These are phyloP conservation scores for Talaromyces sp. DNA, from an alignment of 2,329 filamentous ascomycete genomes.

Conservation along the genomic window DNA sequence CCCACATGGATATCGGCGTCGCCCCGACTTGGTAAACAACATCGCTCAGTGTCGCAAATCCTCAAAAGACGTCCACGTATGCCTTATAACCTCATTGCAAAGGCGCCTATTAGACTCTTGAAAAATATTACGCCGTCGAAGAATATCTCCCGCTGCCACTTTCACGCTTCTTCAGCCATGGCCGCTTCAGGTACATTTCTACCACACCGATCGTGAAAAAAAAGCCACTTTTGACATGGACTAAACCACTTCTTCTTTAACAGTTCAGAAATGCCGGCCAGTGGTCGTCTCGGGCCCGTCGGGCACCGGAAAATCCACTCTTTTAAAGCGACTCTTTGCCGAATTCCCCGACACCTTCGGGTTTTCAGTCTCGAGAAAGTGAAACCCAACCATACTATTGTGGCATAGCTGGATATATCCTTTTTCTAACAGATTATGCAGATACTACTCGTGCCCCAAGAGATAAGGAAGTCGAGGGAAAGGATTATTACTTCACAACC, in stretches of 20 bases:
- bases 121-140: neutral
- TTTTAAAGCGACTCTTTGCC: slow-evolving; percentile 37
- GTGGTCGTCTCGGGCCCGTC: slow-evolving; percentile 38
- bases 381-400: neutral
- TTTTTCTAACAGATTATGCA: slow-evolving; percentile 13
- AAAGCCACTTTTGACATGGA: neutral
- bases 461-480: slow-evolving; percentile 66
- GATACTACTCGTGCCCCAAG: slow-evolving; percentile 80
- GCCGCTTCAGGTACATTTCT: neutral
- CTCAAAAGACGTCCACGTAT: neutral
- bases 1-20: neutral
- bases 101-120: neutral
- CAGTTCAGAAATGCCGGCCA: slow-evolving; percentile 22
- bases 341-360: slow-evolving; percentile 38
- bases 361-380: slow-evolving; percentile 36
- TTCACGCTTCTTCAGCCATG: neutral
- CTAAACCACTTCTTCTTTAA: neutral
- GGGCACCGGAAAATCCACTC: slow-evolving; percentile 38
- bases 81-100: neutral
- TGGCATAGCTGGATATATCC: slow-evolving; percentile 9
- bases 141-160: neutral
- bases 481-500: slow-evolving; percentile 74
- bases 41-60: neutral
- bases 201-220: neutral
- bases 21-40: neutral